A percentile compares a stretch with the other conserved stretches of the same genome.
Evolutionary conservation across 2,329 filamentous ascomycete genomes (phyloP).

Genomic region (Colletotrichum scovillei): DNA sequence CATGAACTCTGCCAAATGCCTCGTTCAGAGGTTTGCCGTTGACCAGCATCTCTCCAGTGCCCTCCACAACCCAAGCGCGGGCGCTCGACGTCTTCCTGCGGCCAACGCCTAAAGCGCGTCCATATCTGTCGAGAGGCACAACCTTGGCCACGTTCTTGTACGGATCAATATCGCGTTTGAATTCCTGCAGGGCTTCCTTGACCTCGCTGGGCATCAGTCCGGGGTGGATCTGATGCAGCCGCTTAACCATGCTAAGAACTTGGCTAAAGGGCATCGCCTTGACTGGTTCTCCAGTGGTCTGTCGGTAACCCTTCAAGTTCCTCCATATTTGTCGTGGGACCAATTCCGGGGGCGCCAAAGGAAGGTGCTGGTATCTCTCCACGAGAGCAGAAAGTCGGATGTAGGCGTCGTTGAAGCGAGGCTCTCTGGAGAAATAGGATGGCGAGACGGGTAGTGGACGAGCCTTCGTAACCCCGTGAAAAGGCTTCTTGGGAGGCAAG

Average conservation of each 20-base stretch:
- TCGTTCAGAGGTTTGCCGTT: slow-evolving; percentile 89
- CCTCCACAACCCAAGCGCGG: slow-evolving; percentile 89
- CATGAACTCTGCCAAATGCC: slow-evolving; percentile 88
- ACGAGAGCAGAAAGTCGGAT: slow-evolving; percentile 79
- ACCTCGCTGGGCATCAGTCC: slow-evolving; percentile 79
- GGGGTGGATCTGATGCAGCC: slow-evolving; percentile 88
- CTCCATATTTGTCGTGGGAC: slow-evolving; percentile 84
- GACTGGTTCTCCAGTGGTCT: slow-evolving; percentile 76
- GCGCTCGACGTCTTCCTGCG: slow-evolving; percentile 90
- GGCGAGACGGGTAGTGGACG: slow-evolving; percentile 86
- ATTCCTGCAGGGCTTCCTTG: slow-evolving; percentile 70
- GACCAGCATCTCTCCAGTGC: slow-evolving; percentile 87
- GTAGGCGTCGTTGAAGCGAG: slow-evolving; percentile 86
- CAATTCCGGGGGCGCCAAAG: slow-evolving; percentile 72
- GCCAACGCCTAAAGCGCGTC: slow-evolving; percentile 83
- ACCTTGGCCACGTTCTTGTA: slow-evolving; percentile 72
- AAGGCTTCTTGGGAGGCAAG: slow-evolving; percentile 39
- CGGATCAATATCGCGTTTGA: slow-evolving; percentile 80
- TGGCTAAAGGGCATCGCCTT: slow-evolving; percentile 82
- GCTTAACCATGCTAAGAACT: slow-evolving; percentile 80
- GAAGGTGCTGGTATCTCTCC: slow-evolving; percentile 78
- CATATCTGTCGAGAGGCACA: slow-evolving; percentile 78
- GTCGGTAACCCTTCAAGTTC: slow-evolving; percentile 80
- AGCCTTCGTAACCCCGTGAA: slow-evolving; percentile 60
- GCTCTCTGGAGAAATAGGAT: slow-evolving; percentile 93